Evolutionary conservation across 495 filamentous ascomycete species (phyloP).

Genomic region (Stereocaulon alpinum): DNA sequence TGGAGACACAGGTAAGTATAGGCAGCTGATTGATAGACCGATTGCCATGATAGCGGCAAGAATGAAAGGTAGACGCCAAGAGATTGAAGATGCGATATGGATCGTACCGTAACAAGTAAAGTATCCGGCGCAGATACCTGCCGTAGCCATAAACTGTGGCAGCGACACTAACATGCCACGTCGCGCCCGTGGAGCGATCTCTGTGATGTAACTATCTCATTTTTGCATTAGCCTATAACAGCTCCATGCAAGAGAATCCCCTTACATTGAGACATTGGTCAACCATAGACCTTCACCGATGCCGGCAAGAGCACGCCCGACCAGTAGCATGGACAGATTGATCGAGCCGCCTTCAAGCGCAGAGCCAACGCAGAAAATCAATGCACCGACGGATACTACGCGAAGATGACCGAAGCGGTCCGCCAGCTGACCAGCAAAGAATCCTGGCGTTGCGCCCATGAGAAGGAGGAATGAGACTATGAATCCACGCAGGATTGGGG

Average conservation of each 20-base stretch:
- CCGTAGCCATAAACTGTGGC: slow-evolving; percentile 44
- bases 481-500: slow-evolving; percentile 24
- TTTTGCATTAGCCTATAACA: not conserved
- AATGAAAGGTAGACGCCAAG: slow-evolving; percentile 44
- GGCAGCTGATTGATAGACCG: slow-evolving; percentile 29
- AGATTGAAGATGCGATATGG: slow-evolving; percentile 38
- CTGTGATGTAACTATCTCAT: slow-evolving; percentile 41
- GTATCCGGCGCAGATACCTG: slow-evolving; percentile 45
- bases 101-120: slow-evolving; percentile 54
- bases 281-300: slow-evolving; percentile 52
- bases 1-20: slow-evolving; percentile 37
- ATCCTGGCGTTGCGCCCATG: slow-evolving; percentile 48
- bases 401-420: slow-evolving; percentile 46
- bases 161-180: slow-evolving; percentile 44
- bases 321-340: slow-evolving; percentile 42
- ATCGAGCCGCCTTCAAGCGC: slow-evolving; percentile 39
- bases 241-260: not conserved
- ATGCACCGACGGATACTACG: slow-evolving; percentile 42
- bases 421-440: slow-evolving; percentile 53
- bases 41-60: slow-evolving; percentile 29
- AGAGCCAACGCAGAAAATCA: slow-evolving; percentile 47
- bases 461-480: slow-evolving; percentile 56
- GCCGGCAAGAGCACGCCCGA: slow-evolving; percentile 44
- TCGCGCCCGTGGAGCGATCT: slow-evolving; percentile 45
- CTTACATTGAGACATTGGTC: slow-evolving; percentile 41